These are phyloP conservation scores for Tuber magnatum DNA, from an alignment of 495 filamentous ascomycete species.

Conservation along the genomic window DNA sequence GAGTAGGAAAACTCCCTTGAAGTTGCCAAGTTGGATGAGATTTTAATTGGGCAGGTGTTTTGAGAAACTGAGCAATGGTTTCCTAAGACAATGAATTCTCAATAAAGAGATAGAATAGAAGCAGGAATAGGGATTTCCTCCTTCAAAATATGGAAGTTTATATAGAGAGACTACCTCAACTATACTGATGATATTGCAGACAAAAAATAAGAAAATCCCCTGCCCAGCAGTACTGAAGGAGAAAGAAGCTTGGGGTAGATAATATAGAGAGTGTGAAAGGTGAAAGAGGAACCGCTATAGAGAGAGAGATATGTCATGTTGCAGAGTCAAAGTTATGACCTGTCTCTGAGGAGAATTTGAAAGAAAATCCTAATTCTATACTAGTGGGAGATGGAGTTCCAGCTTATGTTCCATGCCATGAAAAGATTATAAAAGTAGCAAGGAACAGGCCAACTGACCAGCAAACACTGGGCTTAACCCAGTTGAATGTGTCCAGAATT, in stretches of 20 bases:
- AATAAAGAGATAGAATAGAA: too few relatives aligned
- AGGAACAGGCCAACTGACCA: background rate
- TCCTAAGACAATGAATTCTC: too few relatives aligned
- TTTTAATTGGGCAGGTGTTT: too few relatives aligned
- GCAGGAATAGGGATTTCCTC: too few relatives aligned
- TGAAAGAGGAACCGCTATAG: background rate
- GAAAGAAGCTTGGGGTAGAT: background rate
- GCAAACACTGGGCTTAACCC: background rate
- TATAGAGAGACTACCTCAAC: too few relatives aligned
- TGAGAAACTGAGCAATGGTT: too few relatives aligned
- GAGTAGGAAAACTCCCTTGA: too few relatives aligned
- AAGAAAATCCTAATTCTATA: conserved; percentile 1
- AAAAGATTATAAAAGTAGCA: background rate
- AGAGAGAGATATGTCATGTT: background rate
- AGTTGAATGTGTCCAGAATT: background rate
- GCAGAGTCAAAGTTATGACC: background rate
- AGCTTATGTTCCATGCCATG: background rate
- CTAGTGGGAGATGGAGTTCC: conserved; percentile 2
- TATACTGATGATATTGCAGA: too few relatives aligned
- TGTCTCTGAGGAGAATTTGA: background rate
- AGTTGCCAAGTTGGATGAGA: too few relatives aligned
- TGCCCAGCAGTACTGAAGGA: background rate
- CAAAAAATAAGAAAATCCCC: too few relatives aligned
- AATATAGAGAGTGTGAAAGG: background rate
- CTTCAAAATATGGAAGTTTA: too few relatives aligned